Percentiles rank a stretch among this genome's conserved stretches.
Evolutionary conservation across 306 rosid genomes (phyloP).

Genomic region (Malus sylvestris): DNA sequence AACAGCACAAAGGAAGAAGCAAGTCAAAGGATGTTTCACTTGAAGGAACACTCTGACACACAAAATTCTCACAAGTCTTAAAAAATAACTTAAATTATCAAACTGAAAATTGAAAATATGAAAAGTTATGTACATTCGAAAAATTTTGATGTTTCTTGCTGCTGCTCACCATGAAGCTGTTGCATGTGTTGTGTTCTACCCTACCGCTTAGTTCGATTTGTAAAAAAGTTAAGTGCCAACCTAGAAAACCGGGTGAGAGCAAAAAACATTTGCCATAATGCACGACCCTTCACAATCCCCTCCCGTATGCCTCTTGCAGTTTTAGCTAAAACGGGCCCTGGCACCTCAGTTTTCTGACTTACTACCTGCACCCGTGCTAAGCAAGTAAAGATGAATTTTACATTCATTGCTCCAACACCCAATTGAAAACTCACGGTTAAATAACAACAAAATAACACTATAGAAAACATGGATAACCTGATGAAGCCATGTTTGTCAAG

Average conservation of each 20-base stretch:
- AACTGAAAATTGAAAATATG: not conserved
- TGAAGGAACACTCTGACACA: not conserved
- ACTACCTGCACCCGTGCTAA: constrained; percentile 63
- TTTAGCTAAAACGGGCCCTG: constrained; percentile 54
- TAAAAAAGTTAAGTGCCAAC: constrained; percentile 45
- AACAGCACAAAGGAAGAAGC: not conserved
- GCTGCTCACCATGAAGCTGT: constrained; percentile 17
- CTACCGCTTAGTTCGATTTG: constrained; percentile 27
- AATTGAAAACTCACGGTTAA: not conserved
- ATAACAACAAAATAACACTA: not conserved
- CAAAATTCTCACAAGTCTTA: not conserved
- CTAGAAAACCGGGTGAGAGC: constrained; percentile 45
- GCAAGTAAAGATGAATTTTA: constrained; percentile 46
- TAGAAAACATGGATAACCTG: constrained; percentile 45
- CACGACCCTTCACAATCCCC: constrained; percentile 69
- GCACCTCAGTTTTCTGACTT: constrained; percentile 25
- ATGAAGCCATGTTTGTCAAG: constrained; percentile 50
- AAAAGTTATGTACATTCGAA: constrained; percentile 4
- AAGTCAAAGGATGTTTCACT: not conserved
- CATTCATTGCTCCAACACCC: constrained; percentile 25
- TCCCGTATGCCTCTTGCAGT: constrained; percentile 51
- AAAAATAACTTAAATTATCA: not conserved
- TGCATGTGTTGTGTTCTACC: not conserved
- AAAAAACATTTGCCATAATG: constrained; percentile 54
- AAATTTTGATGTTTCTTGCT: constrained; percentile 11